Conservation (phyloP, 2,329 filamentous ascomycete species). For the Penicillium expansum region DNA sequence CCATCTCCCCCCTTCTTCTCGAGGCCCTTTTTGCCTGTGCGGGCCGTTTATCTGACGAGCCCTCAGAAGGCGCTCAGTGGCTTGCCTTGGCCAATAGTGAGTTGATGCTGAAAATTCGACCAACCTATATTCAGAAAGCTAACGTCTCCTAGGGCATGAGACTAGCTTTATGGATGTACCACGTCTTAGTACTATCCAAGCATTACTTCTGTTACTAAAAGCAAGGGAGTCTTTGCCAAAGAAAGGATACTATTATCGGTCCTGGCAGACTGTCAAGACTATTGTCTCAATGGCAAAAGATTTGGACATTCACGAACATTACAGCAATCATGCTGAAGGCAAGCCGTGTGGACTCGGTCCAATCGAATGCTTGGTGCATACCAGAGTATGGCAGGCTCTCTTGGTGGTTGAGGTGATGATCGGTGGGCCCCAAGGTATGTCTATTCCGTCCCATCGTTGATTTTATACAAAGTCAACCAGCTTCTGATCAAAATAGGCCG, state of each 20-base stretch:
- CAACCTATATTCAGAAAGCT: conserved; percentile 21
- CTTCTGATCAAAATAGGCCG: conserved; percentile 55
- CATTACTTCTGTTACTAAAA: conserved; percentile 81
- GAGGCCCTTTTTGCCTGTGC: conserved; percentile 91
- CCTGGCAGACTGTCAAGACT: conserved; percentile 93
- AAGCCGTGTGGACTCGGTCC: conserved; percentile 65
- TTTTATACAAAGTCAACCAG: background rate
- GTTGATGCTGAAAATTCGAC: conserved; percentile 22
- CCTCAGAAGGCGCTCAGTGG: conserved; percentile 85
- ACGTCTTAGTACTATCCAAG: conserved; percentile 86
- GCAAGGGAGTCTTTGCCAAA: conserved; percentile 89
- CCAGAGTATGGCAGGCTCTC: conserved; percentile 83
- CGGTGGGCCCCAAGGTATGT: conserved; percentile 81
- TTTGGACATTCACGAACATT: conserved; percentile 83
- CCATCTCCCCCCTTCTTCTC: conserved; percentile 82
- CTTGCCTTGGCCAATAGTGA: conserved; percentile 81
- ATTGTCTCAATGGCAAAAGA: conserved; percentile 93
- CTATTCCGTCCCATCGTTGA: background rate
- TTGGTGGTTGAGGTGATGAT: conserved; percentile 89
- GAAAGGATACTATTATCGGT: conserved; percentile 92
- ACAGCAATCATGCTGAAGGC: conserved; percentile 71
- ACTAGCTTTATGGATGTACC: conserved; percentile 93
- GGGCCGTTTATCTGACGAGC: conserved; percentile 77
- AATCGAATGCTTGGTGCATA: conserved; percentile 79
- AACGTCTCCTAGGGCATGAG: conserved; percentile 66